phyloP scores from a whole-genome alignment of 106 monocot species.

The Dendrobium chrysotoxum region DNA sequence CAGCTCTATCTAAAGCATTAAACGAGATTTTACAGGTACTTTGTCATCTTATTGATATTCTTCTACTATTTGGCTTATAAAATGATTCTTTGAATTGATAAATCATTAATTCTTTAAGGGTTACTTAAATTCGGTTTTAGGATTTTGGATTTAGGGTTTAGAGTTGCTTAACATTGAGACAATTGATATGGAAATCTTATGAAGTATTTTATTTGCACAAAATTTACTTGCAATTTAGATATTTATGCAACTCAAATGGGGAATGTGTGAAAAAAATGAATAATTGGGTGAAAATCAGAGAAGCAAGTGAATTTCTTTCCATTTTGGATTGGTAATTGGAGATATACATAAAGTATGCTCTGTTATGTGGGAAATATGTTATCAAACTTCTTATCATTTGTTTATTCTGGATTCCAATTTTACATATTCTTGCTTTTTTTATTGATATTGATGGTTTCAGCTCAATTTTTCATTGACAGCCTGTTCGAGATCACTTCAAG shows the following conservation, averaged over 20 bases:
- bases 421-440: not conserved
- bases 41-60: conserved; percentile 4
- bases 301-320: no score
- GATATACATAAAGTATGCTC: no score
- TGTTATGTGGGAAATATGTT: no score
- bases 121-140: not conserved
- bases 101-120: not conserved
- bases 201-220: not conserved
- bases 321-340: no score
- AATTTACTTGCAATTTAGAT: not conserved
- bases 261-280: not conserved
- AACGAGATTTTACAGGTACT: conserved; percentile 88
- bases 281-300: not conserved
- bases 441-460: not conserved
- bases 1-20: conserved; percentile 83
- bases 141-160: not conserved
- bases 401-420: not conserved
- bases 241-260: not conserved
- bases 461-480: conserved; percentile 29
- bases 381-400: not conserved
- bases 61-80: not conserved
- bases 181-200: not conserved
- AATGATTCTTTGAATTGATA: not conserved
- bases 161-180: not conserved
- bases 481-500: conserved; percentile 88